Percentiles rank a stretch among this genome's conserved stretches.
These are phyloP conservation scores for Penicillium verhagenii DNA, from an alignment of 495 filamentous ascomycete species.

Conservation along the genomic window DNA sequence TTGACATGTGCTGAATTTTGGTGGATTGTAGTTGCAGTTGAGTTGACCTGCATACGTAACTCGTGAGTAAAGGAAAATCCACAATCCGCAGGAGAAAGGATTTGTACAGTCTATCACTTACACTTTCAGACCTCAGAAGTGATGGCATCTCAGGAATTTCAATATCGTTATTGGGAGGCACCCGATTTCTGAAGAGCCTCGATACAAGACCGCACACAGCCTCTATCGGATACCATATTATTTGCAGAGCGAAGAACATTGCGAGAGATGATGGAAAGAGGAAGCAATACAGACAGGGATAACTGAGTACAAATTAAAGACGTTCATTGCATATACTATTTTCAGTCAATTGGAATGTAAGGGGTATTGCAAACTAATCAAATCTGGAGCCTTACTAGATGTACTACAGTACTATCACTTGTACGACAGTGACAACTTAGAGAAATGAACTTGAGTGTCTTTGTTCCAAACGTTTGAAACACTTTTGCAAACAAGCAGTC, in stretches of 20 bases:
- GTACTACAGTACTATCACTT: neutral
- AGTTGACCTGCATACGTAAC: neutral
- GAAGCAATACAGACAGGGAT: neutral
- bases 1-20: neutral
- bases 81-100: neutral
- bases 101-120: neutral
- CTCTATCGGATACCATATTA: neutral
- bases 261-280: neutral
- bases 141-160: neutral
- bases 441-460: no score
- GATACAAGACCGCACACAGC: neutral
- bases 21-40: neutral
- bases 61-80: neutral
- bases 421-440: no score
- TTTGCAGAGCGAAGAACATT: neutral
- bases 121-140: neutral
- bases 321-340: no score
- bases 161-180: neutral
- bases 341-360: no score
- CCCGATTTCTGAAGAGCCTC: neutral
- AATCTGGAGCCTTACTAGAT: neutral
- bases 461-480: no score
- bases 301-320: no score
- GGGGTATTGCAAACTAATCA: neutral
- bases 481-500: no score